These are phyloP conservation scores for Trametes elegans DNA, from an alignment of 768 basidiomycete species.

Conservation along the genomic window DNA sequence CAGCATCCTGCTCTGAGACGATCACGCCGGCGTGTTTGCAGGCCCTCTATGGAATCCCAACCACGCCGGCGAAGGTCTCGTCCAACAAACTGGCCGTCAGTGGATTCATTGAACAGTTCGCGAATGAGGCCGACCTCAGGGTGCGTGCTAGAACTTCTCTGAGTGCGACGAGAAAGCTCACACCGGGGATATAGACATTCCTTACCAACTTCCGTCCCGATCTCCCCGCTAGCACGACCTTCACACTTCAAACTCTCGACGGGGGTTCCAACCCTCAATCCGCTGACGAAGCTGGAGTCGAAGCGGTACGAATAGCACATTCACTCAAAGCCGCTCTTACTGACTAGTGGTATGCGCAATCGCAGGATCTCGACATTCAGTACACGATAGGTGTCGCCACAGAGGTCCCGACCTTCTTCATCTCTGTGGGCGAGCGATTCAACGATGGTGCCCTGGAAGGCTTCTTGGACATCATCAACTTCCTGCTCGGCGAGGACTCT, in stretches of 20 bases:
- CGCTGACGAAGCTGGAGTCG: slow-evolving; percentile 24
- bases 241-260: slow-evolving; percentile 30
- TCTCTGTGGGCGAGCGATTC: slow-evolving; percentile 32
- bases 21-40: slow-evolving; percentile 33
- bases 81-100: slow-evolving; percentile 31
- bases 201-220: slow-evolving; percentile 26
- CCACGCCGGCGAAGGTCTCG: slow-evolving; percentile 27
- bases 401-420: slow-evolving; percentile 33
- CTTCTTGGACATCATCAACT: slow-evolving; percentile 34
- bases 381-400: slow-evolving; percentile 35
- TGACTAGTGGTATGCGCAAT: neutral
- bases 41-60: slow-evolving; percentile 36
- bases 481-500: slow-evolving; percentile 22
- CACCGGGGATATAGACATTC: slow-evolving; percentile 35
- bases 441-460: slow-evolving; percentile 31
- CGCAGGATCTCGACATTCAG: slow-evolving; percentile 36
- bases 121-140: slow-evolving; percentile 29
- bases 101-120: slow-evolving; percentile 33
- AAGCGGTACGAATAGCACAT: slow-evolving; percentile 20
- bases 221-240: slow-evolving; percentile 22
- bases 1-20: slow-evolving; percentile 26
- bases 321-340: slow-evolving; percentile 41
- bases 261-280: slow-evolving; percentile 30
- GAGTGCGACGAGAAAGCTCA: slow-evolving; percentile 32
- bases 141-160: slow-evolving; percentile 6